phyloP scores from a whole-genome alignment of 441 rosid genomes.

The Sinapis alba region DNA sequence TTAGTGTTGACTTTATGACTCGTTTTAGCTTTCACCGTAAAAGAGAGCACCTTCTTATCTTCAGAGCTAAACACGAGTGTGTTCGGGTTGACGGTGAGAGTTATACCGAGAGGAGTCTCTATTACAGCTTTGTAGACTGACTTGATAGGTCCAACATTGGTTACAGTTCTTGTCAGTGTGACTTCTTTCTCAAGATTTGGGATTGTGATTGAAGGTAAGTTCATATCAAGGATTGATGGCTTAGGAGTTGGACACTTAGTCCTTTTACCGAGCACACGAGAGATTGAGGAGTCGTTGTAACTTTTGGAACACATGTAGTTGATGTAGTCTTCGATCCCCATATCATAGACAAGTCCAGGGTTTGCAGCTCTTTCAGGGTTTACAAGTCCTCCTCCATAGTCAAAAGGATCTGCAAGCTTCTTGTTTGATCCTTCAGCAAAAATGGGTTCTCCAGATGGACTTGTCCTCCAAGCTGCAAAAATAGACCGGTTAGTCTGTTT shows the following conservation, averaged over 20 bases:
- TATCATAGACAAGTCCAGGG: conserved; percentile 66
- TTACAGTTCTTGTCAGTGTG: conserved; percentile 52
- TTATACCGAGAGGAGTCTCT: conserved; percentile 45
- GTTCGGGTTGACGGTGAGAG: conserved; percentile 25
- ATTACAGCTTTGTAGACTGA: conserved; percentile 47
- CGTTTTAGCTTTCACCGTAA: conserved; percentile 22
- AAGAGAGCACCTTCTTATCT: conserved; percentile 8
- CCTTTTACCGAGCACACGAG: neutral
- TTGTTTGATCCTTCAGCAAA: conserved; percentile 17
- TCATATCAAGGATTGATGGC: conserved; percentile 39
- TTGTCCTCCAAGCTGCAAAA: conserved; percentile 35
- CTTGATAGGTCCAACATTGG: conserved; percentile 54
- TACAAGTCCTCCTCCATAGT: conserved; percentile 69
- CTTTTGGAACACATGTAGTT: conserved; percentile 60
- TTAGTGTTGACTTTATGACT: conserved; percentile 22
- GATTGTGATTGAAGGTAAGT: conserved; percentile 59
- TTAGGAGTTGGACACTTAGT: conserved; percentile 8
- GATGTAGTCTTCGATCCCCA: conserved; percentile 45
- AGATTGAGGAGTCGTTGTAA: conserved; percentile 47
- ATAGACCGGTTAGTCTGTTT: conserved; percentile 31
- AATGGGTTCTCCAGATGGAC: conserved; percentile 26
- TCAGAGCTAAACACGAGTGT: conserved; percentile 16
- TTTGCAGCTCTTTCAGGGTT: conserved; percentile 51
- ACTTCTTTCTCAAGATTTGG: conserved; percentile 52
- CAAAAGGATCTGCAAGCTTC: conserved; percentile 52